Evolutionary conservation across 164 flowering plant genomes (phyloP), one percentile per base, ranked within the genome.

Genomic region (Houttuynia cordata): DNA sequence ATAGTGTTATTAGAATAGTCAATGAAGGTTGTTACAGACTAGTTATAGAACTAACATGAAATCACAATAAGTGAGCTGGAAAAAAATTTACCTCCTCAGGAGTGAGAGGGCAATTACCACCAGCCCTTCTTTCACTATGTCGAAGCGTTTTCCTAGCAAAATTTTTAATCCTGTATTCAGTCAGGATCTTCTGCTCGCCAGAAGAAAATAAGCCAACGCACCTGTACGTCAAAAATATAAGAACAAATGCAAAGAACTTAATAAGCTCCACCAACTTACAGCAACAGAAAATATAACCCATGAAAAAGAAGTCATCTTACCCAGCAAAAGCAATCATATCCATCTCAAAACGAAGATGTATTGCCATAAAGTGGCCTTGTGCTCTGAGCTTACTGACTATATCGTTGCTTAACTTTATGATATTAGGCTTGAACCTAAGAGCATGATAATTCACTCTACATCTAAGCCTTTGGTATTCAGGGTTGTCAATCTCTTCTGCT

Each of bases 321-420:
- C 99, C 97, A 64, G 99, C 99, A 81, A 93, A 93, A 70, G 99
- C 83, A 63, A 93, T 84, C 99, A 93, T 93, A 71, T 93, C 99
- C 99, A 88, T 90, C 78, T 93, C 99, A 62, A 93, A 93, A 40
- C 97, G 99, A 74, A 90, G 96, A 74, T 93, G 99, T 73, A 93
- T 93, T 51, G 97, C 77, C 99, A 93, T 93, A 80, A 88, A 93
- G 76, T 80, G 96, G 53, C 99, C 97, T 70, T 90, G 85, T 54
- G 87, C 62, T 14, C 97, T 92, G 41, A 93, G 93, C 71, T 79
- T 86, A 57, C 71, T 80, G 40, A 93, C 96, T 62, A 93, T 88
- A 45, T 79, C 63, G 56, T 81, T 75, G 65, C 99, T 90, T 56
- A 93, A 60, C 76, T 79, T 85, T 91, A 88, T 85, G 51, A 93